These are phyloP conservation scores for Agastache rugosa DNA, from an alignment of 257 asterid genomes.

Conservation along the genomic window DNA sequence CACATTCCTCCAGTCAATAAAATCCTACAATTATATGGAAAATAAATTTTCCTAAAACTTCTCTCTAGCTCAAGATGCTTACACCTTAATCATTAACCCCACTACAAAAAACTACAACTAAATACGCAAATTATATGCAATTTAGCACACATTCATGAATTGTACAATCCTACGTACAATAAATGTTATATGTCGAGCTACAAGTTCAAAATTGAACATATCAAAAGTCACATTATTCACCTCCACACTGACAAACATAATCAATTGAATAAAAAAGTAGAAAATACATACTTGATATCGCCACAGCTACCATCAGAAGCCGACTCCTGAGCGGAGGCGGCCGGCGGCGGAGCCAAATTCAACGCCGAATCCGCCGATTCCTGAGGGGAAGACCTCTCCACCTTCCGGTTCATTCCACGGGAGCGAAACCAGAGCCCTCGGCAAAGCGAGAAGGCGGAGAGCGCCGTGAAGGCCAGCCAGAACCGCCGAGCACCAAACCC, in stretches of 20 bases:
- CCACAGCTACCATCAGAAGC: constrained; percentile 45
- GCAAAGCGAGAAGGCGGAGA: constrained; percentile 86
- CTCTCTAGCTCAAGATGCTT: constrained; percentile 21
- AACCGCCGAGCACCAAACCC: constrained; percentile 94
- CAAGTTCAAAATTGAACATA: neutral
- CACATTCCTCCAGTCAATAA: neutral
- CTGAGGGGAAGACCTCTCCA: constrained; percentile 42
- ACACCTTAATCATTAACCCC: constrained; percentile 20
- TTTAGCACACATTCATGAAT: neutral
- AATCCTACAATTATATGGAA: constrained; percentile 8
- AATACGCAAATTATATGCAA: constrained; percentile 19
- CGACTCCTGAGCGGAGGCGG: constrained; percentile 25
- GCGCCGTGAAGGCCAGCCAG: constrained; percentile 91
- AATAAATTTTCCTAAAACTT: neutral
- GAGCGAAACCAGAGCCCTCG: constrained; percentile 76
- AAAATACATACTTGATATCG: constrained; percentile 50
- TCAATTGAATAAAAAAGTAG: neutral
- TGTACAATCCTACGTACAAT: neutral
- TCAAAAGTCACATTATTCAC: neutral
- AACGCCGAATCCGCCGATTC: constrained; percentile 36
- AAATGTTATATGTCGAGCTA: neutral
- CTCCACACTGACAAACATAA: constrained; percentile 16
- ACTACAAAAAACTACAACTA: neutral
- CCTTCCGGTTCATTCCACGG: constrained; percentile 52
- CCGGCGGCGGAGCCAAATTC: constrained; percentile 32